Percentiles rank a stretch among this genome's conserved stretches.
These are phyloP conservation scores for Taphrina betulina DNA, from an alignment of 1,139 yeast genomes.

Conservation along the genomic window DNA sequence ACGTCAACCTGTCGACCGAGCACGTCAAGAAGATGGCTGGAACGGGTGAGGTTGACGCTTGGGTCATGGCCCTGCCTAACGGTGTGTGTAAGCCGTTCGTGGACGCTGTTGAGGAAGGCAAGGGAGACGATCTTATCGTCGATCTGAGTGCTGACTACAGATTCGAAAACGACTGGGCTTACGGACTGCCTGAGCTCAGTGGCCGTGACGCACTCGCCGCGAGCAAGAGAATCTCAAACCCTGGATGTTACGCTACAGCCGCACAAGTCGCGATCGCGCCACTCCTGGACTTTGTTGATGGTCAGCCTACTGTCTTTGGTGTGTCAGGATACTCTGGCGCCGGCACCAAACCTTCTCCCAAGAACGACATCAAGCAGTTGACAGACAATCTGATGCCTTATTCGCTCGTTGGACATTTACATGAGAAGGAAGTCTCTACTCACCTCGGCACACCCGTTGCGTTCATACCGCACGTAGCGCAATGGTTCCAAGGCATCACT, in stretches of 20 bases:
- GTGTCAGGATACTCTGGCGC: constrained; percentile 99
- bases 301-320: constrained; percentile 84
- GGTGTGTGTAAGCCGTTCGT: constrained; percentile 98
- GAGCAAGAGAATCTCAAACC: constrained; percentile 89
- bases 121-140: constrained; percentile 68
- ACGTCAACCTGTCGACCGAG: constrained; percentile 82
- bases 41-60: constrained; percentile 76
- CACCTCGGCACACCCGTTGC: constrained; percentile 79
- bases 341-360: constrained; percentile 96
- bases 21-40: constrained; percentile 78
- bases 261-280: constrained; percentile 94
- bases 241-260: constrained; percentile 98
- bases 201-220: constrained; percentile 62
- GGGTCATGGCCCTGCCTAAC: constrained; percentile 99
- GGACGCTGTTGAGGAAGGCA: constrained; percentile 71
- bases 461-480: constrained; percentile 95
- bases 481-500: constrained; percentile 98
- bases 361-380: constrained; percentile 75
- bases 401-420: constrained; percentile 92
- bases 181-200: constrained; percentile 85
- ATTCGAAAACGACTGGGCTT: constrained; percentile 84
- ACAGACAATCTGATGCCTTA: constrained; percentile 87
- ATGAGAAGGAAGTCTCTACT: constrained; percentile 84
- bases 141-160: constrained; percentile 96
- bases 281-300: constrained; percentile 53